A percentile compares a stretch with the other conserved stretches of the same genome.
phyloP scores from a whole-genome alignment of 129 eudicot species.

The Lonicera japonica region DNA sequence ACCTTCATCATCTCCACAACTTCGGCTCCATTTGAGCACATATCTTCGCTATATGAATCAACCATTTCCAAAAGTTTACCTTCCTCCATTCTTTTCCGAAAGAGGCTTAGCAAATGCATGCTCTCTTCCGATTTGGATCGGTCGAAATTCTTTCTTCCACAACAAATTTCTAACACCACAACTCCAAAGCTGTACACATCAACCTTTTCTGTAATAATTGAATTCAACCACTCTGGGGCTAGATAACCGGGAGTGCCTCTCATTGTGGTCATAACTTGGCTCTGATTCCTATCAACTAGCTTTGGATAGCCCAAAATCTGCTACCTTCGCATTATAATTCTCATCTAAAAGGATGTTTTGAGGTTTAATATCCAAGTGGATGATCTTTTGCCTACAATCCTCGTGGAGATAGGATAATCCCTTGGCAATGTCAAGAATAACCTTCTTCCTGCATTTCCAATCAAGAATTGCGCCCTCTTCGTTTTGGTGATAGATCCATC shows the following conservation, averaged over 20 bases:
- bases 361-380: slow-evolving; percentile 38
- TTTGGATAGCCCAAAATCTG: slow-evolving; percentile 47
- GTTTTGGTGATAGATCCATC: slow-evolving; percentile 27
- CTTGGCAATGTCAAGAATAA: slow-evolving; percentile 37
- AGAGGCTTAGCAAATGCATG: slow-evolving; percentile 18
- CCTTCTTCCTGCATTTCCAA: slow-evolving; percentile 30
- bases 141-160: slow-evolving; percentile 33
- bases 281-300: slow-evolving; percentile 26
- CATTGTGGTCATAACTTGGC: slow-evolving; percentile 27
- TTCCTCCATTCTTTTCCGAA: slow-evolving; percentile 19
- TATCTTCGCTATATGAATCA: slow-evolving; percentile 22
- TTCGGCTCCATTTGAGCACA: slow-evolving; percentile 12
- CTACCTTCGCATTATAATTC: slow-evolving; percentile 26
- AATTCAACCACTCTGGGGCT: slow-evolving; percentile 47
- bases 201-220: slow-evolving; percentile 34
- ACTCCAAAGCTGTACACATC: slow-evolving; percentile 49
- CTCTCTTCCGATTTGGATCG: slow-evolving; percentile 30
- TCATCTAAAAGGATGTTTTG: slow-evolving; percentile 37
- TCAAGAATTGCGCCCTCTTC: slow-evolving; percentile 9
- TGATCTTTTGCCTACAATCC: slow-evolving; percentile 40
- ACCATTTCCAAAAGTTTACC: slow-evolving; percentile 14
- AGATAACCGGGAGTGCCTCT: slow-evolving; percentile 46
- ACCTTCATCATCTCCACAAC: slow-evolving; percentile 24
- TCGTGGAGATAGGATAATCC: slow-evolving; percentile 52
- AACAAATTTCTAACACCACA: slow-evolving; percentile 28